Conservation (phyloP, 768 basidiomycete genomes). For the Kwoniella mangroviensis region DNA sequence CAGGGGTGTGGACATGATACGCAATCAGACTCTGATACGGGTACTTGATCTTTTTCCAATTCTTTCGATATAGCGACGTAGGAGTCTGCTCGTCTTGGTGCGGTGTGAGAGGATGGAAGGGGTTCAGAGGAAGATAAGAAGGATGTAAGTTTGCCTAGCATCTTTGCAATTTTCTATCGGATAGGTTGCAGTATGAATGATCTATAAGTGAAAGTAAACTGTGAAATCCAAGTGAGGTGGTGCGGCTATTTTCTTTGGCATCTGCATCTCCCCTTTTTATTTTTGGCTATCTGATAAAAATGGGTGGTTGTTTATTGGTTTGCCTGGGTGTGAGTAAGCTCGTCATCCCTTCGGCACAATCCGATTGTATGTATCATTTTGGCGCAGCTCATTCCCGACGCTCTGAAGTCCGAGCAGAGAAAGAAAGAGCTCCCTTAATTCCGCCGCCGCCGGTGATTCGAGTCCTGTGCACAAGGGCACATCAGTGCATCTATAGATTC, state of each 20-base stretch:
- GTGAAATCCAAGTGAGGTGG: background rate
- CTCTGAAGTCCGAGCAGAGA: background rate
- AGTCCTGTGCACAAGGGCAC: background rate
- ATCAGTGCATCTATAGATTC: background rate
- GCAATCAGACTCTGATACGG: slow-evolving; percentile 72
- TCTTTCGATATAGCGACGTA: slow-evolving; percentile 51
- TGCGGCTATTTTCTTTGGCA: background rate
- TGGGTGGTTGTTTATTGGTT: background rate
- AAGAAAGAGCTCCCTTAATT: background rate
- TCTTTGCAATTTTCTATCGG: slow-evolving; percentile 1
- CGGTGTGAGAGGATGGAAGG: slow-evolving; percentile 30
- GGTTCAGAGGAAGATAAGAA: slow-evolving; percentile 19
- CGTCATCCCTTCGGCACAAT: slow-evolving; percentile 7
- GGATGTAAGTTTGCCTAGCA: slow-evolving; percentile 41
- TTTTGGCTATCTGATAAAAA: slow-evolving; percentile 10
- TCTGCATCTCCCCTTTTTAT: background rate
- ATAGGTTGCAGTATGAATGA: background rate
- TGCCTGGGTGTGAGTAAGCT: slow-evolving; percentile 1
- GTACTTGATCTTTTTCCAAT: slow-evolving; percentile 67
- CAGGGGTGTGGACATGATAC: slow-evolving; percentile 77
- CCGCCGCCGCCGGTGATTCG: background rate
- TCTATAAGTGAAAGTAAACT: background rate
- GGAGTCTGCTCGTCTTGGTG: slow-evolving; percentile 21
- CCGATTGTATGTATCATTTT: background rate
- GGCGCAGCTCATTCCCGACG: background rate